These are phyloP conservation scores for Taiozyma sp. DNA, from an alignment of 1,139 yeast genomes.

Conservation along the genomic window DNA sequence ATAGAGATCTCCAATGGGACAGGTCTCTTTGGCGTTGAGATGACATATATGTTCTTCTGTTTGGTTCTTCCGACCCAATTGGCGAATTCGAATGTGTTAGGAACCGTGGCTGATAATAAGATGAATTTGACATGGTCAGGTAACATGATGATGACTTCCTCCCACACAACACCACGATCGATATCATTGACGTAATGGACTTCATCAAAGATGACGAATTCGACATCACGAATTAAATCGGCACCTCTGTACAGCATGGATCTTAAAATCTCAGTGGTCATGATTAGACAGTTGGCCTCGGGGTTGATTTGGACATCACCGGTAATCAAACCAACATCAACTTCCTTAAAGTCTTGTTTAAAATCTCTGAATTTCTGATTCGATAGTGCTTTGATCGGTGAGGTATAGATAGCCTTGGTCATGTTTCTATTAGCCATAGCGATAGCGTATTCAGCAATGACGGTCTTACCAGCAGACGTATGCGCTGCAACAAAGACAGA, in stretches of 20 bases:
- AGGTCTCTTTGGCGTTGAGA: constrained; percentile 93
- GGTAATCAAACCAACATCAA: constrained; percentile 90
- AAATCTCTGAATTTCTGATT: constrained; percentile 94
- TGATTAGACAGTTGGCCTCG: constrained; percentile 91
- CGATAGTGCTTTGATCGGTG: constrained; percentile 89
- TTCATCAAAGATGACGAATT: constrained; percentile 95
- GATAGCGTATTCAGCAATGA: constrained; percentile 90
- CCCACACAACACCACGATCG: constrained; percentile 99
- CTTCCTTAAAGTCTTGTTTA: constrained; percentile 69
- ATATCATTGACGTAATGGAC: constrained; percentile 96
- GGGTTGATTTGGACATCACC: constrained; percentile 99
- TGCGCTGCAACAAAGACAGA: constrained; percentile 99
- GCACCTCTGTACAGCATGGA: constrained; percentile 97
- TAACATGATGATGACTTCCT: constrained; percentile 91
- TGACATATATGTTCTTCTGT: constrained; percentile 91
- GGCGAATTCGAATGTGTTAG: constrained; percentile 96
- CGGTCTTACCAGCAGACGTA: constrained; percentile 91
- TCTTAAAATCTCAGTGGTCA: constrained; percentile 96
- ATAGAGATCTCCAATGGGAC: constrained; percentile 85
- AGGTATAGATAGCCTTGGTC: constrained; percentile 89
- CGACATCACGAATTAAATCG: constrained; percentile 93
- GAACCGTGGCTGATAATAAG: constrained; percentile 90
- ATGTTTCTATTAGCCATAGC: constrained; percentile 88
- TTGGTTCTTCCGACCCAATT: constrained; percentile 98
- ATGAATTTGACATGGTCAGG: constrained; percentile 95